Base-by-base conservation (phyloP, 139 green algal species). In the Volvox reticuliferus region DNA sequence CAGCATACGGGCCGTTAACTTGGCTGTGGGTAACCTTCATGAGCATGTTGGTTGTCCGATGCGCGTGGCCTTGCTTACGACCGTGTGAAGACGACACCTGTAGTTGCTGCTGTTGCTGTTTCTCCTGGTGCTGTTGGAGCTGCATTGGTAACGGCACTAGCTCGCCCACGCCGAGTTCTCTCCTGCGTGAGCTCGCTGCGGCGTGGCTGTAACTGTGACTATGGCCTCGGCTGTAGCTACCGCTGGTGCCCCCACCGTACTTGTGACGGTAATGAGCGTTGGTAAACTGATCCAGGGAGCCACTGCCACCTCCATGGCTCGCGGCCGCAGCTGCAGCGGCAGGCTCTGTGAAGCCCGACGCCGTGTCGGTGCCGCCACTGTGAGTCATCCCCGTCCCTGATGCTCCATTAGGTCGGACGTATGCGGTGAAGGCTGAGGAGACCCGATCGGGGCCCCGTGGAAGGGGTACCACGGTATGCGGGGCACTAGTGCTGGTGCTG, bases 401-500 rank as follows among this genome's bases (percentile, higher is more conserved):
- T 30, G 30, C 20, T 2, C 55, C 35, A 36, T 63, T 77, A n/a
- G 81, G 65, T 13, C 83, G 35, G 13, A 89, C 85, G n/a, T 89
- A 89, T 16, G 85, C 85, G 13, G 85, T 89, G 85, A 89, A 89
- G 69, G 85, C 85, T 0, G 85, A 89, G 28, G 69, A 71, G 28
- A 50, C 68, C 3, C 85, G 85, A 20, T 89, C 85, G 1, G 22
- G 14, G 6, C 22, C 67, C 0, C 82, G 63, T 9, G 50, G 21
- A 0, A 65, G 63, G 1, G 82, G 82, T 24, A 12, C 20, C 33
- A 88, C 61, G 63, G 32, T 65, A 0, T 20, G 44, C 5, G 30
- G 62, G 2, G 32, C 63, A 20, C 82, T 78, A 1, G 82, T 88
- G 82, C 82, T 62, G 19, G 63, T 88, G 82, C 82, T 88, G 63